Evolutionary conservation across 164 flowering plant genomes (phyloP).

Genomic region (Annona cherimola): DNA sequence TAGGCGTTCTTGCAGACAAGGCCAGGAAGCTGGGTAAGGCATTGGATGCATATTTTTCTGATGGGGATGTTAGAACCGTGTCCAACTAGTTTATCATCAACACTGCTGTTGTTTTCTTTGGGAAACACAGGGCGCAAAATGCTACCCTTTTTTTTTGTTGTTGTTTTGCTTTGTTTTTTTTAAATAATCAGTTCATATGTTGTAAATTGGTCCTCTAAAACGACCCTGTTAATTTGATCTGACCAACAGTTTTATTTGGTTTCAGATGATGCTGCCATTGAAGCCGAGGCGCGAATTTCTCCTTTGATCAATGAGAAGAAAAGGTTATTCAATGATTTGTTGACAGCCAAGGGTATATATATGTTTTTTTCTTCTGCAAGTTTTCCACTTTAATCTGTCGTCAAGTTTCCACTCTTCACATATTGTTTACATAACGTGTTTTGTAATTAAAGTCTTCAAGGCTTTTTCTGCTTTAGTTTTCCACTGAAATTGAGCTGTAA

Average conservation of each 20-base stretch:
- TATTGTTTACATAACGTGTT: neutral
- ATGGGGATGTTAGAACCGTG: too few species aligned
- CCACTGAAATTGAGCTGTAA: constrained; percentile 10
- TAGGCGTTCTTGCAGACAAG: constrained; percentile 82
- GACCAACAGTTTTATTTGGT: neutral
- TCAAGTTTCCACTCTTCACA: neutral
- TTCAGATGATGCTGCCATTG: constrained; percentile 85
- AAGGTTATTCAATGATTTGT: constrained; percentile 83
- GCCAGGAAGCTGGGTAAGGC: constrained; percentile 76
- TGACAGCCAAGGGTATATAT: constrained; percentile 86
- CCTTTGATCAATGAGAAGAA: constrained; percentile 84
- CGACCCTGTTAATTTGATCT: too few species aligned
- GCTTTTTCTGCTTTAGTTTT: neutral
- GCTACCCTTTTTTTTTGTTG: neutral
- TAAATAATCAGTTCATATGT: neutral
- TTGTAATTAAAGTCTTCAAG: neutral
- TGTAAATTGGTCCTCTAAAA: neutral
- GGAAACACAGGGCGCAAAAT: neutral
- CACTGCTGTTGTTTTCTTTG: neutral
- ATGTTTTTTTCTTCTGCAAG: neutral
- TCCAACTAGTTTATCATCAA: too few species aligned
- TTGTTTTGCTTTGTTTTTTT: neutral
- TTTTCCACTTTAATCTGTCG: constrained; percentile 5
- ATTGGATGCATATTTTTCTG: neutral
- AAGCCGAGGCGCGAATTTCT: constrained; percentile 80